Percentiles rank a stretch among this genome's conserved stretches.
phyloP scores from a whole-genome alignment of 306 rosid genomes.

The Lotus japonicus region DNA sequence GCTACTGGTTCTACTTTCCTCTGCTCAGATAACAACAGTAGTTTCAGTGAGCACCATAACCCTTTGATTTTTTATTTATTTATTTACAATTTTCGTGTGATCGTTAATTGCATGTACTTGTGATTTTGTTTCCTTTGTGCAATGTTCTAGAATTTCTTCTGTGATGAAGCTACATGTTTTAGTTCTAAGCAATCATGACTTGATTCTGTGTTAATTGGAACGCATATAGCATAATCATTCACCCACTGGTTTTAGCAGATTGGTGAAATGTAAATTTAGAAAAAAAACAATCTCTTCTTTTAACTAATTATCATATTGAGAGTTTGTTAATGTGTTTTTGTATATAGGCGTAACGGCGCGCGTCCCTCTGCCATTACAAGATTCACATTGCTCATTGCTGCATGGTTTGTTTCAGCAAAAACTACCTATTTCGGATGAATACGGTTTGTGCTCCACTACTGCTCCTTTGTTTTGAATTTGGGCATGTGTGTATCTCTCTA shows the following conservation, averaged over 20 bases:
- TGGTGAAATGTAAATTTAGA: not conserved
- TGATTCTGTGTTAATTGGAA: too few relatives aligned
- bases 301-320: not conserved
- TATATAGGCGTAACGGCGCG: conserved; percentile 38
- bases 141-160: too few relatives aligned
- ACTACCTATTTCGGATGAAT: not conserved
- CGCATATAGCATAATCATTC: too few relatives aligned
- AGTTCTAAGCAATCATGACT: too few relatives aligned
- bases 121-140: too few relatives aligned
- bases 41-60: conserved; percentile 27
- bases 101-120: not conserved
- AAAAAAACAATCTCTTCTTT: not conserved
- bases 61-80: not conserved
- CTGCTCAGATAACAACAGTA: not conserved
- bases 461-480: not conserved
- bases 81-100: not conserved
- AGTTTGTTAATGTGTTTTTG: not conserved
- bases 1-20: conserved; percentile 42
- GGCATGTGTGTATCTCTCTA: not conserved
- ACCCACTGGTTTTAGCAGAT: not conserved
- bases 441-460: conserved; percentile 44
- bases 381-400: conserved; percentile 1
- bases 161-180: too few relatives aligned
- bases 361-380: conserved; percentile 26
- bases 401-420: conserved; percentile 5